Conservation (phyloP, 176 grass and related monocot genomes). For the Rhynchospora pubera region DNA sequence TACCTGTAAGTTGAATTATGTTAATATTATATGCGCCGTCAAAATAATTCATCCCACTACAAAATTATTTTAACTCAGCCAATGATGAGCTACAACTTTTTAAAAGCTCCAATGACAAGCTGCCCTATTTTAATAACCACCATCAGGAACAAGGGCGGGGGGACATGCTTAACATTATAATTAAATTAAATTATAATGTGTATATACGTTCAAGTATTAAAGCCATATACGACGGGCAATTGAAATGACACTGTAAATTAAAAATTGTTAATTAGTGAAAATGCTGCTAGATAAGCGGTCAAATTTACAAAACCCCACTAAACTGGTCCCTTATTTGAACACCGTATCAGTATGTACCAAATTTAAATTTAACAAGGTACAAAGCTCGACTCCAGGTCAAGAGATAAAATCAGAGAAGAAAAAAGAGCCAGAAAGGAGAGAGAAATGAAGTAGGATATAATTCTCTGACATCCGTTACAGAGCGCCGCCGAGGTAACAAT, state of each 20-base stretch:
- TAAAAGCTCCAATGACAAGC: too few relatives aligned
- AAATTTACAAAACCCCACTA: not conserved
- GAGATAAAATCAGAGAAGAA: not conserved
- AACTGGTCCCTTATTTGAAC: not conserved
- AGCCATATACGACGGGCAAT: too few relatives aligned
- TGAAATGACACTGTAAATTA: not conserved
- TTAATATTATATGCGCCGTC: too few relatives aligned
- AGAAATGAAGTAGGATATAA: slow-evolving; percentile 2
- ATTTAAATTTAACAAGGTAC: not conserved
- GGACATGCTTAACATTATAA: not conserved
- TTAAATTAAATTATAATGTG: not conserved
- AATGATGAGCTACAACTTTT: too few relatives aligned
- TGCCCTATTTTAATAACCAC: too few relatives aligned
- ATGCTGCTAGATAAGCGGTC: not conserved
- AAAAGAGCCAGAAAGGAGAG: not conserved
- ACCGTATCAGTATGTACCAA: not conserved
- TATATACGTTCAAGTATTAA: not conserved
- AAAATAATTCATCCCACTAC: too few relatives aligned
- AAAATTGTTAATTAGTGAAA: not conserved
- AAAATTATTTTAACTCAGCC: too few relatives aligned
- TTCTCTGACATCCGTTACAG: not conserved
- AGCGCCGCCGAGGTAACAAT: not conserved
- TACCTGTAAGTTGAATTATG: too few relatives aligned
- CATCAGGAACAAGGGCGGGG: too few relatives aligned
- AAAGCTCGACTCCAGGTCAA: not conserved